Base-by-base conservation (phyloP, 2,329 filamentous ascomycete species). In the Daldinia eschscholtzii region DNA sequence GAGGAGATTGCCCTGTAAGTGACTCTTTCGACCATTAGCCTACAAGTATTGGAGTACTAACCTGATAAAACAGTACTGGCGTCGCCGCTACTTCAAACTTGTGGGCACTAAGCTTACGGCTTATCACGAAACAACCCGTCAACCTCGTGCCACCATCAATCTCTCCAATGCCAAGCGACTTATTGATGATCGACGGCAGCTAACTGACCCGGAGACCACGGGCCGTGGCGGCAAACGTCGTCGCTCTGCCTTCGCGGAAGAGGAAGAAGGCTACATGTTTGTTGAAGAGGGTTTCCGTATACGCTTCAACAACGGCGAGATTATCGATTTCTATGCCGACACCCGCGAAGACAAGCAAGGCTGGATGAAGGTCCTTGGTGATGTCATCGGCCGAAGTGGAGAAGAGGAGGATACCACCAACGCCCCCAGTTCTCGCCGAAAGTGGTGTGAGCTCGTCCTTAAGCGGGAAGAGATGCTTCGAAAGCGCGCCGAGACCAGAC, bases 181-280 rank as follows among this genome's bases (percentile, higher is more conserved):
- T 57, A 97, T 99, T 71, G 96, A 99, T 77, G 96, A 99, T 79
- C 92, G 93, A 64, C 90, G 90, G 20, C 87, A 92, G 20, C 85
- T 99, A 55, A 93, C 91, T 6, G 92, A 97, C 76, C 94, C 93
- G 73, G 93, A 97, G 77, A 93, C 91, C 0, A 90, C 87, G 13
- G 92, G 91, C 64, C 92, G 90, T 78, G 88, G 88, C 71, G 93
- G 93, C 63, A 91, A 89, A 74, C 92, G 96, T 48, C 92, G 96
- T 63, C 94, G 97, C 80, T 98, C 94, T 37, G 96, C 93, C 10
- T 99, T 99, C 80, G 94, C 95, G 1, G 96, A 98, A 80, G 96
- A 99, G 73, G 96, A 99, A 81, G 96, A 99, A 79, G 96, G 96
- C 46, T 99, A 99, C 84, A 97, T 98, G 92, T 99, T 99, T 79